A percentile compares a stretch with the other conserved stretches of the same genome.
These are phyloP conservation scores for Coemansia sp. DNA, from an alignment of 192 early-diverging fungal species.

Conservation along the genomic window DNA sequence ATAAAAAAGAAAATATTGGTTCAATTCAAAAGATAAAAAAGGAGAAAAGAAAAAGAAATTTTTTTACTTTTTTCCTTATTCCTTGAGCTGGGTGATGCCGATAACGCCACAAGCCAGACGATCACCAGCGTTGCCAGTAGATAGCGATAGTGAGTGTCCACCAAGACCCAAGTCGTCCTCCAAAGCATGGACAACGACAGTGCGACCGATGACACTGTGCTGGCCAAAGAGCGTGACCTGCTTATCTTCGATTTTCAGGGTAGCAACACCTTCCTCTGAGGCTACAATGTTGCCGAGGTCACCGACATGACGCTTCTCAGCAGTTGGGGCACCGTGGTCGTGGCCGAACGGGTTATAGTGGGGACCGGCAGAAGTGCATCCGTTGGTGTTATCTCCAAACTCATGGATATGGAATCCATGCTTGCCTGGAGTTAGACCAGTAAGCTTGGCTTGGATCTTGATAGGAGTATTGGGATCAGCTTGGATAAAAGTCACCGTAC, in stretches of 20 bases:
- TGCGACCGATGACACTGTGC: constrained; percentile 78
- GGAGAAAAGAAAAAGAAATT: constrained; percentile 1
- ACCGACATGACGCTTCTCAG: constrained; percentile 77
- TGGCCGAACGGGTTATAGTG: constrained; percentile 84
- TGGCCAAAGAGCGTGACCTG: constrained; percentile 76
- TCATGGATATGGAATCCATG: constrained; percentile 92
- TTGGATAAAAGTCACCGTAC: constrained; percentile 75
- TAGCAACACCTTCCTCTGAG: constrained; percentile 60
- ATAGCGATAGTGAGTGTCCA: constrained; percentile 69
- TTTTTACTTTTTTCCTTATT: constrained; percentile 12
- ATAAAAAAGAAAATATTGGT: not conserved
- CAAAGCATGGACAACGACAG: constrained; percentile 81
- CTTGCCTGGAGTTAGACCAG: constrained; percentile 68
- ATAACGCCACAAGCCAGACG: constrained; percentile 91
- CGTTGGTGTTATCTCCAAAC: constrained; percentile 72
- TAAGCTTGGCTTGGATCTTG: constrained; percentile 61
- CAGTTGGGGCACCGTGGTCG: constrained; percentile 79
- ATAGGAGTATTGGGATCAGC: constrained; percentile 61
- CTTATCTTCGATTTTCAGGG: constrained; percentile 59
- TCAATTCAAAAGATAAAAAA: not conserved
- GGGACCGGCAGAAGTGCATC: constrained; percentile 82
- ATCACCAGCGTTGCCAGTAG: constrained; percentile 87
- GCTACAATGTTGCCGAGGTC: constrained; percentile 87
- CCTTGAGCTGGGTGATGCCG: constrained; percentile 60
- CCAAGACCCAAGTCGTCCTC: constrained; percentile 86